Base-by-base conservation (phyloP, 2,329 filamentous ascomycete species). In the Diplocarpon rosae region DNA sequence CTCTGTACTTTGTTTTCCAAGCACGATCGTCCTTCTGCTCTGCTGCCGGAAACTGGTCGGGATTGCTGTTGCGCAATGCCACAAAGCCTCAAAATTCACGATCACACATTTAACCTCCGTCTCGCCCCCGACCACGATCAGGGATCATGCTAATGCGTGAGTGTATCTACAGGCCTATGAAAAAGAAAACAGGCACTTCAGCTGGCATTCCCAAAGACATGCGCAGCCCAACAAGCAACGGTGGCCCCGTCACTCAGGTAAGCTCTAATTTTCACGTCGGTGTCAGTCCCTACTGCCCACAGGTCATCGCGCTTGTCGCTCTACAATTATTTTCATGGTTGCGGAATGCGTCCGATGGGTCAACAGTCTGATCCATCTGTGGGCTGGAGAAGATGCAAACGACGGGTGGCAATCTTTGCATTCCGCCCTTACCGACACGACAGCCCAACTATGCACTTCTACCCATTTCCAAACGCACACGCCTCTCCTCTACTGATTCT, bases 151-250 rank as follows among this genome's bases (percentile, higher is more conserved):
- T 59, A 52, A 59, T 45, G 30, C 43, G 38, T 39, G 44, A 43
- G 28, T 43, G 36, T 39, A 34, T 29, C 37, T 47, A 52, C 61
- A 89, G 84, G 54, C 84, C 84, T 36, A 73, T 82, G 63, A 89
- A 89, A 69, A 86, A 83, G 67, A 83, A 81, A 36, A 52, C 51
- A 49, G 76, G 78, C 55, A 76, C 77, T 52, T 75, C 78, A 55
- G 80, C 80, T 61, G 83, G 82, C 57, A 71, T 85, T 60, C 75
- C 81, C 59, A 76, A 81, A 64, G 71, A 76, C 54, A 75, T 41
- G 16, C 42, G 71, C 63, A 76, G 75, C 60, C 76, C 79, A 53
- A 66, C 73, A 57, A 70, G 71, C 60, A 76, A 73, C 64, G 56
- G 55, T 42, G 46, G 46, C 30, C 36, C 41, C 38, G 37, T 47